Conservation (phyloP, 2,329 filamentous ascomycete genomes). For the Lachnellula hyalina region DNA sequence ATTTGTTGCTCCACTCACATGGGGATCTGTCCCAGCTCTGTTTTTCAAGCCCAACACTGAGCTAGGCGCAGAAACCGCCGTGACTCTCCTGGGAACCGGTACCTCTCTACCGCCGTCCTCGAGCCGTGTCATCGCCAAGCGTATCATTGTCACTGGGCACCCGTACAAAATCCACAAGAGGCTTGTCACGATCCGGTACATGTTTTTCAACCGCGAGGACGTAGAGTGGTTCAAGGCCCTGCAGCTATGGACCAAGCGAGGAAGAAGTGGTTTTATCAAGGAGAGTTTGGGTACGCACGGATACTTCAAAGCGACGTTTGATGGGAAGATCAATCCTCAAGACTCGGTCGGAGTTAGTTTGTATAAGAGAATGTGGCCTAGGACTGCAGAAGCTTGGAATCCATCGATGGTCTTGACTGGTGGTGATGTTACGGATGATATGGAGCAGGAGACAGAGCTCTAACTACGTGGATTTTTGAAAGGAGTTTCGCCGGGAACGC, state of each 20-base stretch:
- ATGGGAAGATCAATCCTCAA: conserved; percentile 91
- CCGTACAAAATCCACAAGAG: conserved; percentile 99
- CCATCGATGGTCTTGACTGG: conserved; percentile 5
- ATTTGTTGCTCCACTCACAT: conserved; percentile 85
- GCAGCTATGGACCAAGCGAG: conserved; percentile 88
- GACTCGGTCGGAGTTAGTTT: conserved; percentile 88
- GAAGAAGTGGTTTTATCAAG: conserved; percentile 86
- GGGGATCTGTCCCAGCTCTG: conserved; percentile 85
- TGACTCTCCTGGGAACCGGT: conserved; percentile 79
- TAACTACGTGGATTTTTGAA: not conserved
- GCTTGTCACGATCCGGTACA: conserved; percentile 94
- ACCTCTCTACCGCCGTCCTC: conserved; percentile 75
- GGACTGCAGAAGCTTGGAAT: conserved; percentile 47
- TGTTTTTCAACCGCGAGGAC: conserved; percentile 98
- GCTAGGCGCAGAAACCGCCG: conserved; percentile 40
- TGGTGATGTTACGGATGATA: not conserved
- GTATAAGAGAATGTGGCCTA: conserved; percentile 81
- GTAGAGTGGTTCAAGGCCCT: conserved; percentile 97
- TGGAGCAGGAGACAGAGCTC: not conserved
- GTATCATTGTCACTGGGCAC: conserved; percentile 88
- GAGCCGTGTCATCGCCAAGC: conserved; percentile 82
- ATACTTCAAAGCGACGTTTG: conserved; percentile 99
- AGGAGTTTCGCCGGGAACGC: not conserved
- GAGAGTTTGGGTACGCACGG: conserved; percentile 93
- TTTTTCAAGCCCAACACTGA: conserved; percentile 68